Evolutionary conservation across 139 green algal genomes (phyloP), one percentile per base, ranked within the genome.

Genomic region (Nannochloris sp.): DNA sequence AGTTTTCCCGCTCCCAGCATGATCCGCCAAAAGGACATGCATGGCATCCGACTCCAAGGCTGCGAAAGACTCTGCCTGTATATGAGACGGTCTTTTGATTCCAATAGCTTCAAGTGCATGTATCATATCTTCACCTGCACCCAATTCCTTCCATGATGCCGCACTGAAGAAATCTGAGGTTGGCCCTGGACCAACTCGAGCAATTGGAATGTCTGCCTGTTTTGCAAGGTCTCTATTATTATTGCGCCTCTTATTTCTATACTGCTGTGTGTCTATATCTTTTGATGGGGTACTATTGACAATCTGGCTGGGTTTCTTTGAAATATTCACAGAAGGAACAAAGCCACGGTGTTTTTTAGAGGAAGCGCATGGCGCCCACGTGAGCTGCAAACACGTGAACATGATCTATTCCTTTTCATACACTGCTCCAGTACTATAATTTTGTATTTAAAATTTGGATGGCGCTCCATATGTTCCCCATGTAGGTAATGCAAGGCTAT

Each of bases 1-100:
- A 16, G 89, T 96, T 78, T 96, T 96, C 59, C 89, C 89, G 62
- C 82, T 90, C 64, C 88, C 88, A 5, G 89, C 85, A 66, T 93
- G 88, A 71, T 95, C 88, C 2, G 84, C 85, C 43, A 92, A 40
- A 7, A 86, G 50, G 9, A 92, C 59, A 55, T 83, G 64, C 9
- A 15, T 58, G 8, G 60, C 66, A 25, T 44, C 18, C 51, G 51
- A 25, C 1, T 36, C 37, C 21, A 57, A 19, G 16, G 81, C 61
- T 2, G 46, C 51, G 3, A 51, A 44, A 57, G 54, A 84, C 0
- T 78, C 66, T 15, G 72, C 80, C 75, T 91, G 85, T 18, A 92
- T 79, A 75, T 92, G 84, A 18, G 81, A 88, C 2, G 87, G 87
- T 5, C 79, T 61, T 14, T 44, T 63, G 60, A 94, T 72, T 60